Evolutionary conservation across 768 basidiomycete genomes (phyloP), one percentile per base, ranked within the genome.

Genomic region (Astraeus odoratus): DNA sequence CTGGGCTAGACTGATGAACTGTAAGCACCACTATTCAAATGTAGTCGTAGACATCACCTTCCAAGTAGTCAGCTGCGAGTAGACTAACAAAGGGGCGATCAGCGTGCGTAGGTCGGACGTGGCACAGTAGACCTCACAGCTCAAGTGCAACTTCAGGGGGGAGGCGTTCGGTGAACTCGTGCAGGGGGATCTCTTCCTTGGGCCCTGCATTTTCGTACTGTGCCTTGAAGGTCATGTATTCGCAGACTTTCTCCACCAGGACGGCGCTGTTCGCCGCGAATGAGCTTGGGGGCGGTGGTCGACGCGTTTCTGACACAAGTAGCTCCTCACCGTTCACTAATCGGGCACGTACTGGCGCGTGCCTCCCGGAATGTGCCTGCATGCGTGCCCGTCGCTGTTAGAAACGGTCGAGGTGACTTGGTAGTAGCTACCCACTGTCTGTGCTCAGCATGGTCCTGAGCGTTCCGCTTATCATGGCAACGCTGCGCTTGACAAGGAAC

Each of bases 91-190:
- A 51, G 42, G 44, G 19, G 37, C 18, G 36, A 57, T 62, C 57
- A 57, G 43, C 46, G 39, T 10, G 3, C 18, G 13, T 37, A 5
- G 9, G 12, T 38, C 19, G 27, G 39, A 16, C 8, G n/a, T 10
- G 20, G 4, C 18, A 18, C 22, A 8, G n/a, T 23, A 38, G 36
- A 6, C 77, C 89, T 59, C 53, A 96, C 93, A 95, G 63, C 62
- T 96, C 93, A 5, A 97, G 65, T 1, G 87, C 86, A 37, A 96
- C 77, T 61, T 95, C 92, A 1, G 88, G 88, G 1, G 82, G 81
- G 41, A 97, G 75, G 16, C 93, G 76, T 51, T 94, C 90, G 51
- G 75, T 64, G 51, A 92, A 84, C 53, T 96, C 92, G 18, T 74
- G 69, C 2, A 77, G 57, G 3, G 91, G 89, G 18, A 86, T 69